Percentiles rank a stretch among this genome's conserved stretches.
These are phyloP conservation scores for Meredithiella fracta DNA, from an alignment of 2,329 filamentous ascomycete species.

Conservation along the genomic window DNA sequence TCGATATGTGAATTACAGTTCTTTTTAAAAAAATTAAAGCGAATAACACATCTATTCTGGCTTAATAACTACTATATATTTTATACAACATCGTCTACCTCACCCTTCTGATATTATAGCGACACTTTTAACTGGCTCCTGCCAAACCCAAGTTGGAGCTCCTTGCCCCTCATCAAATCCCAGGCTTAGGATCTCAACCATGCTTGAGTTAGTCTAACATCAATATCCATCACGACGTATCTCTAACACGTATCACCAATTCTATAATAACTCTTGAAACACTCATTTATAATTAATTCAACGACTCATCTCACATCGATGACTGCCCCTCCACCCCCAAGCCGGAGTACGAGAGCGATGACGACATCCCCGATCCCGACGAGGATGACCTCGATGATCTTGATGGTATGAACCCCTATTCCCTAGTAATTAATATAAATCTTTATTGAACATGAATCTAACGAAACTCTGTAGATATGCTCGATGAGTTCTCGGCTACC, in stretches of 20 bases:
- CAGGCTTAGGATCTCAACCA: neutral
- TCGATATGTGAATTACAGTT: no score
- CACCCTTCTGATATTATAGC: no score
- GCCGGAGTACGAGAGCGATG: conserved; percentile 20
- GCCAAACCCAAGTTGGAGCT: neutral
- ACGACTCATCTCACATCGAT: neutral
- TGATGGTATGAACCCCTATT: conserved; percentile 43
- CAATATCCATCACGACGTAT: neutral
- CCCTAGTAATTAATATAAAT: conserved; percentile 9
- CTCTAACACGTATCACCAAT: neutral
- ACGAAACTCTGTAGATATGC: conserved; percentile 48
- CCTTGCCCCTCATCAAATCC: neutral
- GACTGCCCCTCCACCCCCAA: conserved; percentile 11
- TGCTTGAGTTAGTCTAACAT: neutral
- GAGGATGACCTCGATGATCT: conserved; percentile 86
- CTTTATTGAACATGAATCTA: neutral
- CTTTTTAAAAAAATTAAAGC: no score
- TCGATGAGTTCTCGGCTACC: conserved; percentile 68
- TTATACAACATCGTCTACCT: no score
- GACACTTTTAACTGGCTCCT: no score
- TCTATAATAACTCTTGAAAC: neutral
- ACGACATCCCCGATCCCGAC: conserved; percentile 69
- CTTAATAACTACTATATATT: no score
- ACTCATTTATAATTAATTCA: neutral
- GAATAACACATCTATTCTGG: no score